Conservation (phyloP, 202 grass and related monocot species). For the Carex arenaria region DNA sequence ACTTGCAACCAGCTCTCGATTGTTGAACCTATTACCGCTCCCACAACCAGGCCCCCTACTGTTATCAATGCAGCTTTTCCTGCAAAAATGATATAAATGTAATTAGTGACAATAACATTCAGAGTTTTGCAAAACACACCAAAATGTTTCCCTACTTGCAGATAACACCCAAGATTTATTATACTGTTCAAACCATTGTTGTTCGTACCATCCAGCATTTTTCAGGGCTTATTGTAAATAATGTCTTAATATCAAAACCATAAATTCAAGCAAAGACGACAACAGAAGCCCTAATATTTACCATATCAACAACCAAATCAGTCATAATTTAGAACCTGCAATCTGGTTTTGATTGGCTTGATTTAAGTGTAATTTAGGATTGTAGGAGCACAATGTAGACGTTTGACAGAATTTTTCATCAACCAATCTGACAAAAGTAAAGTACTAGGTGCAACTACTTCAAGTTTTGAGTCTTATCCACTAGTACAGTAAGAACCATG, state of each 20-base stretch:
- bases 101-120: not conserved
- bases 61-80: constrained; percentile 87
- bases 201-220: not conserved
- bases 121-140: not conserved
- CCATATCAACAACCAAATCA: not conserved
- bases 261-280: not conserved
- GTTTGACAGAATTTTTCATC: not conserved
- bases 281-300: not conserved
- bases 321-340: not conserved
- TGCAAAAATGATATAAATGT: constrained; percentile 36
- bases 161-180: not conserved
- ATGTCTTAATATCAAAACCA: not conserved
- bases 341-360: not conserved
- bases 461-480: not conserved
- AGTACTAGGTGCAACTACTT: not conserved
- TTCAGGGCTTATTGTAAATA: not conserved
- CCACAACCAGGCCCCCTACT: constrained; percentile 60
- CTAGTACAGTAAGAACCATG: not conserved
- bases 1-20: constrained; percentile 91
- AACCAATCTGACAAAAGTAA: not conserved
- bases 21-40: constrained; percentile 65
- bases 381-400: not conserved
- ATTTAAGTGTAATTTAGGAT: not conserved
- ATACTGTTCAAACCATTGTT: not conserved
- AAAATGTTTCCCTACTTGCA: not conserved